A percentile compares a stretch with the other conserved stretches of the same genome.
Evolutionary conservation across 345 rosid species (phyloP).

Genomic region (Sapria himalayana): DNA sequence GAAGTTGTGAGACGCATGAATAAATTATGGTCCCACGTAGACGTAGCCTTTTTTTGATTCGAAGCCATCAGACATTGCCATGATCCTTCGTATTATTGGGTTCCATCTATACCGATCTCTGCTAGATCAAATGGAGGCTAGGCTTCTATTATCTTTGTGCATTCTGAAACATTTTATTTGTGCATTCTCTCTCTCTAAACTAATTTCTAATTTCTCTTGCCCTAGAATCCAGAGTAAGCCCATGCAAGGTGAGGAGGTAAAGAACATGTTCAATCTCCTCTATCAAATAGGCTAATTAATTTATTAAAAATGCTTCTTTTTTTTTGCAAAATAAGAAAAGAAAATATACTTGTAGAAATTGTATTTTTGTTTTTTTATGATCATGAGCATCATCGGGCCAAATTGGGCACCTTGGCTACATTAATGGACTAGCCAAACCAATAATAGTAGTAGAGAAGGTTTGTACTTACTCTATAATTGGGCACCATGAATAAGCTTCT

Average conservation of each 20-base stretch:
- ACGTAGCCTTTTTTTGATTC: constrained; percentile 42
- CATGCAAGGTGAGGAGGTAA: constrained; percentile 97
- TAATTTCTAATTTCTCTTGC: constrained; percentile 3
- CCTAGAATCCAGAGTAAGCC: constrained; percentile 85
- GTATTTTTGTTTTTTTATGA: no score
- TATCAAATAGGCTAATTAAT: no score
- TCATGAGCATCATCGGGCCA: no score
- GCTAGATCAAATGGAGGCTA: constrained; percentile 92
- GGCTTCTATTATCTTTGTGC: constrained; percentile 5
- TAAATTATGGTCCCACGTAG: constrained; percentile 48
- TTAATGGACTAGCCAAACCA: no score
- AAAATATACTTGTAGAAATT: no score
- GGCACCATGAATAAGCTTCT: not conserved
- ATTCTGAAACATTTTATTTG: not conserved
- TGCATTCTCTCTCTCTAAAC: constrained; percentile 4
- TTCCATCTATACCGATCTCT: constrained; percentile 78
- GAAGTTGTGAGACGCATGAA: constrained; percentile 53
- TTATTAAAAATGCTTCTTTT: no score
- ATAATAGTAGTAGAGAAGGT: no score
- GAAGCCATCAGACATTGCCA: constrained; percentile 47
- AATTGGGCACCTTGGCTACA: no score
- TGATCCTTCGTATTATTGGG: constrained; percentile 84
- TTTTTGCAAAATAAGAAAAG: no score
- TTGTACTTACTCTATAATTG: no score
- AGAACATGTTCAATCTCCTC: no score